Base-by-base conservation (phyloP, 495 filamentous ascomycete genomes). In the Cladorrhinum samala region DNA sequence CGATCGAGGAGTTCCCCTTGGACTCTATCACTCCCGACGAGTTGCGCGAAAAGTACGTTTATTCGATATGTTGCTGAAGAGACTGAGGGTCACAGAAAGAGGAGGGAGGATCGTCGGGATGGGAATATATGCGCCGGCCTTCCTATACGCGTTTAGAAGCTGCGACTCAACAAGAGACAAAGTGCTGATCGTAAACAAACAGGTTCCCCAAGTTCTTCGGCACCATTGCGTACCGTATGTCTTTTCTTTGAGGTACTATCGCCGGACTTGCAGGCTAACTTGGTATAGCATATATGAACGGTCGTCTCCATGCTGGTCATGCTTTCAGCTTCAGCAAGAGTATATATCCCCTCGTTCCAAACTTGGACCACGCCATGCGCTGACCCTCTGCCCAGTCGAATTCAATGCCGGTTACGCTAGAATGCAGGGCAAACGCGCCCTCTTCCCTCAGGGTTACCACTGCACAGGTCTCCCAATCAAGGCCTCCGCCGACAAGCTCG, bases 381-480 rank as follows among this genome's bases (percentile, higher is more conserved):
- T n/a, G n/a, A 70, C 72, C 86, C 57, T 83, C 90, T 13, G 75
- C 89, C 56, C 89, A 88, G 36, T 95, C 56, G 92, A 98, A 69
- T 98, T 96, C 68, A 82, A 84, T 56, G 80, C 84, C 37, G 88
- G 91, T 33, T 87, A 85, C 57, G 83, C 85, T 37, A 75, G 92
- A 36, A 94, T 96, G 91, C 81, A 93, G 68, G 93, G 93, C 56
- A 89, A 89, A 73, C 77, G 86, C 42, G 77, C 82, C 53, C 76
- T 97, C 41, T 96, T 92, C 69, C 93, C 93, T 49, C 82, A 88
- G 45, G 94, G 93, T 13, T 97, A 87, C 72, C 93, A 98, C 73
- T 94, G 89, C 72, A 96, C 94, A 0, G 93, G 93, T 65, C 92
- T 98, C 83, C 91, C 93, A 3, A 97, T 98, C 73, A 96, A 96